Evolutionary conservation across 2,329 filamentous ascomycete species (phyloP).

Genomic region (Macroventuria anomochaeta): DNA sequence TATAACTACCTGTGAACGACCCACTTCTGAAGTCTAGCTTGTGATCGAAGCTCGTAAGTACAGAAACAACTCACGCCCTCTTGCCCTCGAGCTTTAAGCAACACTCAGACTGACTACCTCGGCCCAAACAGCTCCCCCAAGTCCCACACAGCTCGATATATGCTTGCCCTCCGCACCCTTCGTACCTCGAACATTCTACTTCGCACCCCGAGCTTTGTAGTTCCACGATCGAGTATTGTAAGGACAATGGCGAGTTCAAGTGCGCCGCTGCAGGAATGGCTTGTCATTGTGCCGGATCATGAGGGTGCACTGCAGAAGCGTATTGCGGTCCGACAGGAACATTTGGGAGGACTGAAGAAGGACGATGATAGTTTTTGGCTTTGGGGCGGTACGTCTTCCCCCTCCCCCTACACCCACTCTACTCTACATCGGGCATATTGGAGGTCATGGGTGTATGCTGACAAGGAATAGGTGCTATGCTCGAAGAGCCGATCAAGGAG

Average conservation of each 20-base stretch:
- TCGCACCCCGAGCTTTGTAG: background rate
- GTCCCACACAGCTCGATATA: constrained; percentile 2
- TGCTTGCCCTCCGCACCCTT: background rate
- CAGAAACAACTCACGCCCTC: background rate
- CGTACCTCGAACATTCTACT: background rate
- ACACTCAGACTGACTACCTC: constrained; percentile 1
- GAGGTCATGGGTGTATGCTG: too few relatives aligned
- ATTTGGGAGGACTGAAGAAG: constrained; percentile 39
- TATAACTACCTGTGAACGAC: background rate
- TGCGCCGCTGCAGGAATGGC: constrained; percentile 54
- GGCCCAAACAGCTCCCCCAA: constrained; percentile 4
- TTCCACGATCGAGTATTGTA: background rate
- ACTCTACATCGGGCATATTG: too few relatives aligned
- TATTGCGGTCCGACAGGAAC: constrained; percentile 50
- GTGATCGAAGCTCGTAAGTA: constrained; percentile 6
- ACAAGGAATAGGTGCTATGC: constrained; percentile 39
- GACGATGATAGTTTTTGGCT: constrained; percentile 44
- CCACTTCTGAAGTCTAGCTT: background rate
- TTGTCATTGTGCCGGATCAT: constrained; percentile 58
- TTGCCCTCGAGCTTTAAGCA: background rate
- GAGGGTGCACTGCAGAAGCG: constrained; percentile 51
- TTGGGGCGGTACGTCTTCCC: constrained; percentile 43
- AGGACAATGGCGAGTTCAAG: constrained; percentile 21
- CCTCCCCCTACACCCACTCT: too few relatives aligned
- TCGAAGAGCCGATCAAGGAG: constrained; percentile 58